A percentile compares a stretch with the other conserved stretches of the same genome.
Evolutionary conservation across 1,284 basidiomycete species (phyloP).

Genomic region (Rhizoctonia solani): DNA sequence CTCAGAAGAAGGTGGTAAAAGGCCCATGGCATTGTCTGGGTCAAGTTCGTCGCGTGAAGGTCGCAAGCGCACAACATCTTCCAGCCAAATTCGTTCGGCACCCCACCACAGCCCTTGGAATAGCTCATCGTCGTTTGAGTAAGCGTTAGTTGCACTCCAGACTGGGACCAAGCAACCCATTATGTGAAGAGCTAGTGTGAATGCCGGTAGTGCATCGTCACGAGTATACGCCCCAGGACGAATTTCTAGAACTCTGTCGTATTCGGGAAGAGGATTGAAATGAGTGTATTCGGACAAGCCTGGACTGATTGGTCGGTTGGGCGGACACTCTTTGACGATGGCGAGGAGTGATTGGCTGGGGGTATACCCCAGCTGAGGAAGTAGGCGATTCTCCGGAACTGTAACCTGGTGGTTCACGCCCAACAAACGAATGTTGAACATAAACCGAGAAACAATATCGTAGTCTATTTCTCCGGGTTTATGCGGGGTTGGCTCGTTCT

Average conservation of each 20-base stretch:
- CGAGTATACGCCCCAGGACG: constrained; percentile 28
- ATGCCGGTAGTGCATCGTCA: constrained; percentile 60
- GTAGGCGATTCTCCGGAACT: constrained; percentile 57
- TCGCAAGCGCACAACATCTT: constrained; percentile 81
- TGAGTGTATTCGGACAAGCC: constrained; percentile 48
- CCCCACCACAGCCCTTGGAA: constrained; percentile 86
- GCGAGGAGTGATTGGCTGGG: constrained; percentile 53
- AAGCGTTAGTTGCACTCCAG: constrained; percentile 66
- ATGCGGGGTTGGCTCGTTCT: constrained; percentile 45
- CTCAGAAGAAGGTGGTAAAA: constrained; percentile 25
- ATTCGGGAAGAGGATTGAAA: constrained; percentile 55
- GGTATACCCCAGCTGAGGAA: constrained; percentile 71
- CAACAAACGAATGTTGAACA: constrained; percentile 67
- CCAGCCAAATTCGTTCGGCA: constrained; percentile 83
- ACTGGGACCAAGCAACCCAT: constrained; percentile 59
- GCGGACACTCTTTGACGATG: constrained; percentile 31
- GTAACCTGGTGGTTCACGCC: constrained; percentile 55
- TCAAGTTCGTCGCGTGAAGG: constrained; percentile 61
- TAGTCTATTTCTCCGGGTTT: constrained; percentile 35
- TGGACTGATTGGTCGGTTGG: constrained; percentile 51
- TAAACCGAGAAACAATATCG: not conserved
- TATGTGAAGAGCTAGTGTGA: constrained; percentile 68
- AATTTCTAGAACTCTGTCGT: constrained; percentile 2
- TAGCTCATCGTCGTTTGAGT: constrained; percentile 50
- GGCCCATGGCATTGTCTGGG: constrained; percentile 39